A percentile compares a stretch with the other conserved stretches of the same genome.
Evolutionary conservation across 108 stramenopile genomes (phyloP).

Genomic region (Cyclotella sp.): DNA sequence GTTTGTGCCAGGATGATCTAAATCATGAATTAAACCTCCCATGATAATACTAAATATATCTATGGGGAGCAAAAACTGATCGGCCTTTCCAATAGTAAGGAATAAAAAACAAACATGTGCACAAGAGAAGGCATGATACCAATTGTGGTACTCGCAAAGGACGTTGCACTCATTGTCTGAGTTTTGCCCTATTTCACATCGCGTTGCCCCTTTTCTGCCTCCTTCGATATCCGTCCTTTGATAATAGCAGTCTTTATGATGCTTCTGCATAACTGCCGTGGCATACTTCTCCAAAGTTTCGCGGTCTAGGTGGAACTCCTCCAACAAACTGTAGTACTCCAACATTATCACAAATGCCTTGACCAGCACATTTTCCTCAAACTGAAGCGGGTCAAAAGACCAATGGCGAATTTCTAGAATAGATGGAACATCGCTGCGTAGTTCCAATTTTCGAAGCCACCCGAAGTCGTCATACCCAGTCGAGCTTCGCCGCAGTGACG

Average conservation of each 20-base stretch:
- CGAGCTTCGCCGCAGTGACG: background rate
- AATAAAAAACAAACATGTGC: slow-evolving; percentile 58
- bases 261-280: slow-evolving; percentile 30
- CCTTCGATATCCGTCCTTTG: slow-evolving; percentile 23
- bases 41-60: slow-evolving; percentile 53
- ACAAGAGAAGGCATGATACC: slow-evolving; percentile 60
- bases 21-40: slow-evolving; percentile 46
- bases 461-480: slow-evolving; percentile 6
- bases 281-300: slow-evolving; percentile 24
- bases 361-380: slow-evolving; percentile 32
- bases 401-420: slow-evolving; percentile 42
- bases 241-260: slow-evolving; percentile 36
- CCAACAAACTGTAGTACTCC: slow-evolving; percentile 42
- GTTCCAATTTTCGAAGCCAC: slow-evolving; percentile 37
- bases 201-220: background rate
- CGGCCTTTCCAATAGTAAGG: slow-evolving; percentile 34
- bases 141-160: slow-evolving; percentile 63
- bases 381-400: slow-evolving; percentile 46
- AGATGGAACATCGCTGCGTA: slow-evolving; percentile 25
- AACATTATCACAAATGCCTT: slow-evolving; percentile 26
- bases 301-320: slow-evolving; percentile 28
- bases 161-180: background rate
- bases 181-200: background rate
- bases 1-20: slow-evolving; percentile 38
- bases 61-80: slow-evolving; percentile 26